Evolutionary conservation across 2,329 filamentous ascomycete genomes (phyloP), one percentile per base, ranked within the genome.

Genomic region (Teratosphaeriaceae sp.): DNA sequence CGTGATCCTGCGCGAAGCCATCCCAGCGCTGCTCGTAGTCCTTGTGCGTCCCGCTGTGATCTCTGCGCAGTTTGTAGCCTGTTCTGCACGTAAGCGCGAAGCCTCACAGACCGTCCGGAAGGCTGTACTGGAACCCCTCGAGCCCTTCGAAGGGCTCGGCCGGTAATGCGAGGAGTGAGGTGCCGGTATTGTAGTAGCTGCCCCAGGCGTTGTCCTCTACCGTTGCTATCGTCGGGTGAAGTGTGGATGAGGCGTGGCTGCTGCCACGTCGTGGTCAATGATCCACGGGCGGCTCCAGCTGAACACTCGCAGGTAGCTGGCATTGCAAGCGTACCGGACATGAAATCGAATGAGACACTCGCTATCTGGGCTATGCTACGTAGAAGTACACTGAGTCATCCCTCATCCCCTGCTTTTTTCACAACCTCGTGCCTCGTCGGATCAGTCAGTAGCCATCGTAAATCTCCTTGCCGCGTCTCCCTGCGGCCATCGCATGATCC

Each of bases 41-140:
- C n/a, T 33, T 33, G 15, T 44, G 45, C 2, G 30, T 23, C 21
- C 11, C 8, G 15, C 41, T 38, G 21, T 49, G 35, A 13, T 20
- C 5, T 35, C 40, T 45, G 24, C 42, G 23, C n/a, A 36, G 19
- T 12, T 36, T 40, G 37, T 43, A 34, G 33, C 6, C 33, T 19
- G 30, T 34, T 33, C 31, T 49, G 37, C 46, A 49, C n/a, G 43
- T 38, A 3, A 46, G 40, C 9, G 29, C 27, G 22, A 43, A 26
- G 22, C 40, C 29, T 21, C 46, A 43, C n/a, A 48, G 33, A 23
- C 35, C 41, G 12, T 43, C 41, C 18, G 35, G 41, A 18, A 30
- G 3, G 22, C 34, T 38, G 13, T 15, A 22, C 4, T n/a, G 22
- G 19, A 24, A n/a, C n/a, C n/a, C n/a, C n/a, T n/a, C 22, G 24